A percentile compares a stretch with the other conserved stretches of the same genome.
Evolutionary conservation across 305 asterid species (phyloP).

Genomic region (Fraxinus xanthoxyloides): DNA sequence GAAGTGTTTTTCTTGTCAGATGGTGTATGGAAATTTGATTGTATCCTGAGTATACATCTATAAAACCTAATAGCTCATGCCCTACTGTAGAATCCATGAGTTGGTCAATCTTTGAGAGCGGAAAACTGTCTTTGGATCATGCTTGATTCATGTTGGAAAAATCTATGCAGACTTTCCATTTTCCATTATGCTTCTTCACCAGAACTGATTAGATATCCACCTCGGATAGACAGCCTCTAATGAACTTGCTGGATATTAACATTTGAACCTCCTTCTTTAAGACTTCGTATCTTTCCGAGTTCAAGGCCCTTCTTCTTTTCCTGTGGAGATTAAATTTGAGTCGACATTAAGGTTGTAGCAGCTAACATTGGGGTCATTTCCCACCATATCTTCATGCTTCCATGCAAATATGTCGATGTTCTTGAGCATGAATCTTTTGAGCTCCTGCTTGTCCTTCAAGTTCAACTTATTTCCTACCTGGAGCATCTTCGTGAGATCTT

Average conservation of each 20-base stretch:
- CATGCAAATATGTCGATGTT: too few relatives aligned
- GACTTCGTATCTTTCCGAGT: neutral
- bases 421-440: too few relatives aligned
- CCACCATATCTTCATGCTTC: neutral
- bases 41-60: too few relatives aligned
- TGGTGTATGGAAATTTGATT: neutral
- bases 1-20: neutral
- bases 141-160: neutral
- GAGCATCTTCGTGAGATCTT: neutral
- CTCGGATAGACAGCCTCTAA: neutral
- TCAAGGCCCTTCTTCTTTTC: neutral
- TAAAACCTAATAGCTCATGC: neutral
- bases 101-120: neutral
- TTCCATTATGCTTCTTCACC: neutral
- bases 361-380: neutral
- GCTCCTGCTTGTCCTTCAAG: neutral
- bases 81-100: neutral
- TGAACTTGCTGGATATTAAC: neutral
- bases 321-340: too few relatives aligned
- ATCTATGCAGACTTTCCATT: neutral
- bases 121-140: neutral
- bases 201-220: neutral
- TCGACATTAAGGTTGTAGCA: neutral
- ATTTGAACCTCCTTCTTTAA: neutral
- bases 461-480: neutral